Conservation (phyloP, 441 rosid genomes). For the Macaranga tanarius region DNA sequence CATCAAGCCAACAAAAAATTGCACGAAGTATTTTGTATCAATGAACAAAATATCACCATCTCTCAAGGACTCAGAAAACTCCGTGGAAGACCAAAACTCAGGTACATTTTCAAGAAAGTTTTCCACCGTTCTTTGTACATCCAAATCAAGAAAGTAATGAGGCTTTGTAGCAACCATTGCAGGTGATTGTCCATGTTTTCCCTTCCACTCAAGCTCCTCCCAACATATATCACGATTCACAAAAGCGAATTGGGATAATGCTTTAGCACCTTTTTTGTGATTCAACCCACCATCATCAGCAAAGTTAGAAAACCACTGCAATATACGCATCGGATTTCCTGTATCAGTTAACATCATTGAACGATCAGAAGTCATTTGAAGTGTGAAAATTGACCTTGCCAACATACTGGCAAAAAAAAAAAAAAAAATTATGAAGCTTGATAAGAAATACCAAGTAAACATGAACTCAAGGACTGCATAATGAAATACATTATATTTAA, state of each 20-base stretch:
- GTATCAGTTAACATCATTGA: conserved; percentile 24
- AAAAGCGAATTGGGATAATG: conserved; percentile 81
- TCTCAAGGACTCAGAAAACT: conserved; percentile 72
- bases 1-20: conserved; percentile 62
- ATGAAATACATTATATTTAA: background rate
- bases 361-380: conserved; percentile 17
- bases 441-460: background rate
- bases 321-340: conserved; percentile 58
- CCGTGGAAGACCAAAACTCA: conserved; percentile 85
- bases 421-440: background rate
- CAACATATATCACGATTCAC: conserved; percentile 84
- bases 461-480: no score
- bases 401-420: no score
- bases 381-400: background rate
- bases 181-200: conserved; percentile 96
- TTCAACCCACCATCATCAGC: conserved; percentile 57
- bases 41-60: conserved; percentile 69
- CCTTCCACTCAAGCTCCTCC: conserved; percentile 96
- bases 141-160: conserved; percentile 86
- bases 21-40: conserved; percentile 63
- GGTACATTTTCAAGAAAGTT: conserved; percentile 81
- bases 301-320: conserved; percentile 73
- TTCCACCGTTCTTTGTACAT: conserved; percentile 63
- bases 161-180: conserved; percentile 96
- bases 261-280: conserved; percentile 81